phyloP scores from a whole-genome alignment of 306 rosid genomes.

The Urtica urens region DNA sequence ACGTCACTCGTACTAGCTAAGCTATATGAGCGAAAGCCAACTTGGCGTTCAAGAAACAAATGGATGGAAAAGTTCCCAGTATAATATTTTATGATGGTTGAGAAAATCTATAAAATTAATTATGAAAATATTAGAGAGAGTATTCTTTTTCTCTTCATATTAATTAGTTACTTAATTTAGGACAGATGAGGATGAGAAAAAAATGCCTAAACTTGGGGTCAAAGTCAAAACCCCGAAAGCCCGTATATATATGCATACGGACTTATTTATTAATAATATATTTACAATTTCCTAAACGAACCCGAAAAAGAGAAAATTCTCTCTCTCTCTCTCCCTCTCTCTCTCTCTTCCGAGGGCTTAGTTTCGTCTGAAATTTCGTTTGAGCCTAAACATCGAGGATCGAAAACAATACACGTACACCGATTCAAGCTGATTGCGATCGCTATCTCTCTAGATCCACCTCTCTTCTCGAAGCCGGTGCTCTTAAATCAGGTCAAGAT shows the following conservation, averaged over 20 bases:
- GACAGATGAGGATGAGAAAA: slow-evolving; percentile 36
- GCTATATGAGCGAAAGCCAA: too few species aligned
- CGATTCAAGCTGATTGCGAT: slow-evolving; percentile 11
- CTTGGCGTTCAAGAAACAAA: too few species aligned
- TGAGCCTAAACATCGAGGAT: slow-evolving; percentile 19
- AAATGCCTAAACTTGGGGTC: slow-evolving; percentile 55
- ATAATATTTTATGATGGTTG: not conserved
- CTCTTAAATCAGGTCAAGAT: slow-evolving; percentile 1
- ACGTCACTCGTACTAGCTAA: too few species aligned
- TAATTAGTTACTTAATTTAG: slow-evolving; percentile 27
- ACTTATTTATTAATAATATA: slow-evolving; percentile 22
- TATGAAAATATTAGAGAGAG: too few species aligned
- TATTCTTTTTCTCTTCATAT: not conserved
- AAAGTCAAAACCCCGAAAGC: slow-evolving; percentile 57
- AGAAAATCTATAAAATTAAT: too few species aligned
- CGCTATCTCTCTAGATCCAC: slow-evolving; percentile 24
- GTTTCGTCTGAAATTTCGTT: slow-evolving; percentile 27
- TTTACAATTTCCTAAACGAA: too few species aligned
- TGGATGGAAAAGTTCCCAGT: not conserved
- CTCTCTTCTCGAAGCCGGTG: slow-evolving; percentile 5
- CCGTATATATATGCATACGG: slow-evolving; percentile 45
- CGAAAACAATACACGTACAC: slow-evolving; percentile 17
- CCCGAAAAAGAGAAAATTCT: not conserved
- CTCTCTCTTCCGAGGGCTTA: slow-evolving; percentile 30
- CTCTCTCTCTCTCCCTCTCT: slow-evolving; percentile 3